Base-by-base conservation (phyloP, 331 rosid species). In the Acacia concinna region DNA sequence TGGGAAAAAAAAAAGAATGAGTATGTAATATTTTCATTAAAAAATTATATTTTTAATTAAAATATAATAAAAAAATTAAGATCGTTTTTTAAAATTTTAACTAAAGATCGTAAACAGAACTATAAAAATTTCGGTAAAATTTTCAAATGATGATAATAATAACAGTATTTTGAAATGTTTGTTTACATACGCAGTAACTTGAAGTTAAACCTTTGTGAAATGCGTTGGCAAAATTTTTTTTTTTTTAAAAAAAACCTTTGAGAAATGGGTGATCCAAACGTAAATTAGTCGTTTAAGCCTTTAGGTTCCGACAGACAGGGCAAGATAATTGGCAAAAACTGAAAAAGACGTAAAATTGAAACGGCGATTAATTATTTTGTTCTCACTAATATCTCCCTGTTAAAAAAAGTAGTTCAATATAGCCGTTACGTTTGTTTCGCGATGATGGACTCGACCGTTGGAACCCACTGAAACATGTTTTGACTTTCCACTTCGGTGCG, bases 391-490 rank as follows among this genome's bases (percentile, higher is more conserved):
- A 38, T 38, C 49, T 67, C 46, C 21, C 43, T 11, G 13, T 27
- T 8, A 4, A 13, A 10, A 21, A 27, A 37, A 43, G 14, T 17
- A n/a, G 78, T 59, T 25, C 46, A 62, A 86, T 73, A 77, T 85
- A 87, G 90, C 97, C 87, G 97, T 91, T 92, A 72, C 74, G 20
- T 65, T 32, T 52, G 86, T 64, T 78, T 69, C 37, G 17, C 11
- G 32, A 3, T 83, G 88, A 84, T 80, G 78, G 78, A 89, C 31
- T 89, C 84, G 98, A 95, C 99, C 93, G 99, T 95, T 93, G 96
- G 80, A 81, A 85, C 81, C 79, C 85, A 75, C 43, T 73, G 74
- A 80, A 78, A n/a, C 46, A 70, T 3, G 68, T 77, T 73, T 94
- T 84, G 87, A 86, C 97, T 83, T 82, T 77, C 49, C 74, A 77